Base-by-base conservation (phyloP, 2,329 filamentous ascomycete genomes). In the Aspergillus flavus region DNA sequence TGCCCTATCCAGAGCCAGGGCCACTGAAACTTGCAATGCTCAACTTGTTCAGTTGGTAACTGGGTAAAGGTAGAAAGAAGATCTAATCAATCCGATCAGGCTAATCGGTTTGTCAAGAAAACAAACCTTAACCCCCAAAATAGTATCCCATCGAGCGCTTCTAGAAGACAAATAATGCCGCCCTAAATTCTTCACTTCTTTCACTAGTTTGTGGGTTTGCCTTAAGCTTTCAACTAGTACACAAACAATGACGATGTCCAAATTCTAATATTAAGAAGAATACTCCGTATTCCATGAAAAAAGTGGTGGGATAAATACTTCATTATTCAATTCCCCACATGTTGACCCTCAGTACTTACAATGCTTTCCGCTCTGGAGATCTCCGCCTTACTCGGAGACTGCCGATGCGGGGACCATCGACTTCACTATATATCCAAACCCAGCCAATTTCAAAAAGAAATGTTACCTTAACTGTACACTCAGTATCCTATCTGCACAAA, bases 321-420 rank as follows among this genome's bases (percentile, higher is more conserved):
- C 19, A 41, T 19, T 41, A 6, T 41, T 9, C 39, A 41, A 41
- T 41, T 41, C 39, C 39, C 39, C 39, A 41, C 39, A 19, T 41
- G n/a, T 19, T n/a, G 6, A 16, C 39, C 16, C 46, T 19, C 30
- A 36, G n/a, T 19, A 28, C 26, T 28, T 28, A 36, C 9, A 21
- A 45, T 54, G 28, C 30, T 39, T 39, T 53, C 56, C 36, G 43
- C 48, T 32, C 66, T 65, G 64, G 69, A 71, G 68, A 52, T 67
- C 66, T 66, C 69, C 69, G 69, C 61, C 59, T 62, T 59, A 62
- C 61, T 58, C 69, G 69, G 69, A 66, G 68, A 66, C 63, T 58
- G 60, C 69, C 69, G 69, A 71, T 64, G 68, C 67, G 69, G 68
- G 66, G 69, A 61, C 54, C 39, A 61, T 45, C 10, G 23, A 30